Evolutionary conservation across 192 early-diverging fungal genomes (phyloP).

Genomic region (Paraglomus brasilianum): DNA sequence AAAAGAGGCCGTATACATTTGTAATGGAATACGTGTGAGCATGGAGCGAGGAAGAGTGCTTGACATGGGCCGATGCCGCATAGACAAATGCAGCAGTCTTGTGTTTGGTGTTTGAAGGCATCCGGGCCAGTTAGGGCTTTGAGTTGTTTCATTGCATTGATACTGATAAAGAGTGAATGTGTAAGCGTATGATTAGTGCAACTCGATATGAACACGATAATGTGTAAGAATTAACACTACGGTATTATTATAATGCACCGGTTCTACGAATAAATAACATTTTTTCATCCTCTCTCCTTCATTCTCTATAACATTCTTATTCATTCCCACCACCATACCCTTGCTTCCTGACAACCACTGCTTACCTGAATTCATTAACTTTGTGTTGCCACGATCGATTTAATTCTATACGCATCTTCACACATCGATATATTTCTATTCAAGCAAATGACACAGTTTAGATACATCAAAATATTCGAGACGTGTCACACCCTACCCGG

Average conservation of each 20-base stretch:
- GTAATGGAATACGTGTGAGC: conserved; percentile 93
- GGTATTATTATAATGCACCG: background rate
- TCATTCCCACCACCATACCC: background rate
- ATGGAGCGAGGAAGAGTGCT: conserved; percentile 89
- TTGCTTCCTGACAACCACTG: conserved; percentile 14
- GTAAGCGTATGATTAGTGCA: background rate
- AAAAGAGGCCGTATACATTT: conserved; percentile 87
- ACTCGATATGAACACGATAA: background rate
- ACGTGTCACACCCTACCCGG: background rate
- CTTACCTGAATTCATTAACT: conserved; percentile 62
- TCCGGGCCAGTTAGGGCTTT: conserved; percentile 51
- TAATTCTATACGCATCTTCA: conserved; percentile 81
- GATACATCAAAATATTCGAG: conserved; percentile 1
- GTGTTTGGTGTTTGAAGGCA: conserved; percentile 34
- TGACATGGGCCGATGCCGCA: conserved; percentile 84
- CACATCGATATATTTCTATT: conserved; percentile 90
- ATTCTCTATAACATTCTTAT: background rate
- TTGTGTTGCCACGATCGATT: conserved; percentile 68
- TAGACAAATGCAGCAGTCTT: conserved; percentile 90
- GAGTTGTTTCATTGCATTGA: conserved; percentile 48
- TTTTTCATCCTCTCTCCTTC: background rate
- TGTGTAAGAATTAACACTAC: background rate
- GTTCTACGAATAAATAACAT: background rate
- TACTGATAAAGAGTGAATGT: conserved; percentile 27
- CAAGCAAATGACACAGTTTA: background rate